These are phyloP conservation scores for Cyclanthera cordifolia DNA, from an alignment of 306 rosid species.

Conservation along the genomic window DNA sequence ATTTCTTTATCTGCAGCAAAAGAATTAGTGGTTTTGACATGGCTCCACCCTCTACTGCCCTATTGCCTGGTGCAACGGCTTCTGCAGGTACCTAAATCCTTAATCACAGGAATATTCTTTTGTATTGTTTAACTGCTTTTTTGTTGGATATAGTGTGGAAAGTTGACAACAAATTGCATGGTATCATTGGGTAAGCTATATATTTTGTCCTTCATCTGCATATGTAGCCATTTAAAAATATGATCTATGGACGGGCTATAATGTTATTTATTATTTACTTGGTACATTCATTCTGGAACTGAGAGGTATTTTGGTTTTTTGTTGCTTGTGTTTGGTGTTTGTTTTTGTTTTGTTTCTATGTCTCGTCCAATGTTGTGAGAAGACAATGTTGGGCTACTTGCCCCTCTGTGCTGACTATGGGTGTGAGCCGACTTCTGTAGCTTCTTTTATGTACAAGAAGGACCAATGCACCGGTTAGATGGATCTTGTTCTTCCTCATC, in stretches of 20 bases:
- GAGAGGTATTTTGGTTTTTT: constrained; percentile 84
- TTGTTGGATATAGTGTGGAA: constrained; percentile 82
- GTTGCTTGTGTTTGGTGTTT: constrained; percentile 97
- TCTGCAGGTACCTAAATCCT: constrained; percentile 57
- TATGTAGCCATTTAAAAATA: constrained; percentile 36
- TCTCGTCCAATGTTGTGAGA: constrained; percentile 86
- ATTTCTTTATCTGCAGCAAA: constrained; percentile 51
- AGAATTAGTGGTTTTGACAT: constrained; percentile 97
- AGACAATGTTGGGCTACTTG: constrained; percentile 99
- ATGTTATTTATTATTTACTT: constrained; percentile 41
- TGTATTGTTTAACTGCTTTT: constrained; percentile 57
- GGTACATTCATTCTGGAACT: constrained; percentile 82
- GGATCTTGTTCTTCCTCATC: constrained; percentile 99
- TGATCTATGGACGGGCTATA: constrained; percentile 43
- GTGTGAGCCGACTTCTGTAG: constrained; percentile 99
- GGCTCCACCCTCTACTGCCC: constrained; percentile 94
- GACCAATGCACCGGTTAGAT: constrained; percentile 94
- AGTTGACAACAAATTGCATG: constrained; percentile 81
- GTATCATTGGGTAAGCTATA: constrained; percentile 86
- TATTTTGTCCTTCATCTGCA: constrained; percentile 44
- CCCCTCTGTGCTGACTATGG: constrained; percentile 99
- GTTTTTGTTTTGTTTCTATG: constrained; percentile 91
- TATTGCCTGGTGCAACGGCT: constrained; percentile 45
- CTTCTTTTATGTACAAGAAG: constrained; percentile 98
- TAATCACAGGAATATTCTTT: constrained; percentile 17